These are phyloP conservation scores for Phoma sp. DNA, from an alignment of 2,329 filamentous ascomycete species.

Conservation along the genomic window DNA sequence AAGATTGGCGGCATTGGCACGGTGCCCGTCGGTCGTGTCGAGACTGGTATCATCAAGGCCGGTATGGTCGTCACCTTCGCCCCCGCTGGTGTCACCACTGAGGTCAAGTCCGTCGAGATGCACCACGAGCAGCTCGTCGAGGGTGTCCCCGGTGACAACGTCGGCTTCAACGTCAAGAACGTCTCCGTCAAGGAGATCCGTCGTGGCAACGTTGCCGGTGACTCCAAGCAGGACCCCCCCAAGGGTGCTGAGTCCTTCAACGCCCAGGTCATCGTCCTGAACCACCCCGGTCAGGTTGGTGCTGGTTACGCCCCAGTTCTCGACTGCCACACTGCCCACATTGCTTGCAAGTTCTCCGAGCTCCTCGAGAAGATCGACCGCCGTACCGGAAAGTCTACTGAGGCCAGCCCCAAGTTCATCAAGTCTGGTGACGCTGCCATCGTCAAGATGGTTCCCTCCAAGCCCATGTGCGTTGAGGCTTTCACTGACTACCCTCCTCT, in stretches of 20 bases:
- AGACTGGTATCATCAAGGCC: conserved; percentile 91
- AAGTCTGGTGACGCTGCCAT: conserved; percentile 99
- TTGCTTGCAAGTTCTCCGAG: conserved; percentile 99
- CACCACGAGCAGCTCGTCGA: conserved; percentile 98
- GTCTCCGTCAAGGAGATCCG: conserved; percentile 99
- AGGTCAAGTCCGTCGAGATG: conserved; percentile 99
- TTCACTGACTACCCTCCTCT: conserved; percentile 99
- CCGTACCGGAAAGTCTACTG: conserved; percentile 98
- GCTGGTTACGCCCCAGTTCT: conserved; percentile 98
- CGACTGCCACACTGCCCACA: conserved; percentile 99
- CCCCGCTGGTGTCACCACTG: conserved; percentile 98
- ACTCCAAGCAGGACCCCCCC: conserved; percentile 99
- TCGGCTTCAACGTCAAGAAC: conserved; percentile 99
- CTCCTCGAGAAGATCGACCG: conserved; percentile 99
- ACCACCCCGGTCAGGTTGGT: conserved; percentile 99
- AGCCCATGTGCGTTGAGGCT: conserved; percentile 99
- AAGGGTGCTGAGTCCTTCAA: conserved; percentile 90
- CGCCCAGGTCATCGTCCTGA: conserved; percentile 99
- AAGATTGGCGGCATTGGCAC: conserved; percentile 99
- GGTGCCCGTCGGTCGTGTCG: conserved; percentile 99
- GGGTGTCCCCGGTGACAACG: conserved; percentile 99
- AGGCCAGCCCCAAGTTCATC: conserved; percentile 97
- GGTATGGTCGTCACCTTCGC: conserved; percentile 97
- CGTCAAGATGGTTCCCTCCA: conserved; percentile 99
- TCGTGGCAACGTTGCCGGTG: conserved; percentile 99